Evolutionary conservation across 2,329 filamentous ascomycete genomes (phyloP), one percentile per base, ranked within the genome.

Genomic region (Coniella vitis): DNA sequence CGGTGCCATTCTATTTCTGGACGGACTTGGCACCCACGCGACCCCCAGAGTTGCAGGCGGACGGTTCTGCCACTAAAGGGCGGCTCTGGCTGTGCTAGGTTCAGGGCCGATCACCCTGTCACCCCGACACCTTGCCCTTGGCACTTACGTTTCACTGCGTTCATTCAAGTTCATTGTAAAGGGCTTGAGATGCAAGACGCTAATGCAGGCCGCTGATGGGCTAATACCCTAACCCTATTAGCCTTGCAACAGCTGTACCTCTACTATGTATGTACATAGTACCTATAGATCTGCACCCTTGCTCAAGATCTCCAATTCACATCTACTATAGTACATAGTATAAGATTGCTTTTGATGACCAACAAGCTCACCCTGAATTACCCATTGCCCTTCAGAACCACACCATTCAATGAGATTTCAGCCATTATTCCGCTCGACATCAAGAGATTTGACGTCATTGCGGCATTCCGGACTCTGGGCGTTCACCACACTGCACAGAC

Each of bases 1-100:
- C 40, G n/a, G 40, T 49, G 25, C 13, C 21, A 8, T 39, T 39
- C 48, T 34, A 42, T n/a, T 42, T 35, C 29, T 39, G 45, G 45
- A 35, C 21, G n/a, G 19, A 16, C n/a, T 21, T 19, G 17, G 40
- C 25, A 29, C 25, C 25, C 25, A 10, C 10, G 25, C 5, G 25
- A 29, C 25, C 25, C 25, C 25, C 25, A 29, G 25, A n/a, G n/a
- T n/a, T 38, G 19, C 4, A 17, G 14, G 4, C 19, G 25, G 42
- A 21, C 22, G 19, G 3, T 13, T 39, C 36, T 38, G 16, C 34
- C 17, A 36, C 21, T 38, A 16, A 19, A 19, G 36, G 35, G 12
- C n/a, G n/a, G n/a, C n/a, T n/a, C n/a, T n/a, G 16, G 36, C 17
- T 38, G n/a, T n/a, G n/a, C n/a, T n/a, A n/a, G n/a, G n/a, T n/a